phyloP scores from a whole-genome alignment of 495 filamentous ascomycete species.

The Penicillium salamii region DNA sequence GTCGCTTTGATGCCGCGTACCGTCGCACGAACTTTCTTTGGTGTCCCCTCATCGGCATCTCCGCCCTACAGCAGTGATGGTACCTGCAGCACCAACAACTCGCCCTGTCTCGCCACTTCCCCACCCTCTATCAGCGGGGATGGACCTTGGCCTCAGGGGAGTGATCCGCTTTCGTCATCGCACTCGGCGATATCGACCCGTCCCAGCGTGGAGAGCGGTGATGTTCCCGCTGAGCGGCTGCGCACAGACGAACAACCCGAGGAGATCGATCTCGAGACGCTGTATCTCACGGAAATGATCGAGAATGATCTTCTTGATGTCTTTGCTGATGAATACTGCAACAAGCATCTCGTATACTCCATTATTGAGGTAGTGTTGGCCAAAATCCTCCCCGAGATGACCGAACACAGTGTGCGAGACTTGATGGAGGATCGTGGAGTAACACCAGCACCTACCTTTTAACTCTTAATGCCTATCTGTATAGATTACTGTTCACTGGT shows the following conservation, averaged over 20 bases:
- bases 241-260: constrained; percentile 17
- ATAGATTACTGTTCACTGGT: neutral
- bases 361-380: constrained; percentile 76
- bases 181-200: neutral
- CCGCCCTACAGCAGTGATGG: constrained; percentile 17
- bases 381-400: constrained; percentile 79
- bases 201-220: neutral
- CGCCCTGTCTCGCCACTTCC: constrained; percentile 4
- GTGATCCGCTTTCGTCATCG: constrained; percentile 2
- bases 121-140: constrained; percentile 12
- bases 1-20: constrained; percentile 43
- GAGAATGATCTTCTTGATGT: constrained; percentile 61
- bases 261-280: constrained; percentile 30
- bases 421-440: constrained; percentile 70
- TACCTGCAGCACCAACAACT: constrained; percentile 28
- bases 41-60: constrained; percentile 17
- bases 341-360: constrained; percentile 81
- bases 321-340: constrained; percentile 79
- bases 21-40: constrained; percentile 40
- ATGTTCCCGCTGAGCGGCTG: constrained; percentile 3
- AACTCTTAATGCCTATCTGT: neutral
- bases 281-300: constrained; percentile 41
- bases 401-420: constrained; percentile 66
- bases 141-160: neutral
- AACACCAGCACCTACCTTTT: constrained; percentile 12